Conservation (phyloP, 2,329 filamentous ascomycete species). For the Calonectria multiphialidica region DNA sequence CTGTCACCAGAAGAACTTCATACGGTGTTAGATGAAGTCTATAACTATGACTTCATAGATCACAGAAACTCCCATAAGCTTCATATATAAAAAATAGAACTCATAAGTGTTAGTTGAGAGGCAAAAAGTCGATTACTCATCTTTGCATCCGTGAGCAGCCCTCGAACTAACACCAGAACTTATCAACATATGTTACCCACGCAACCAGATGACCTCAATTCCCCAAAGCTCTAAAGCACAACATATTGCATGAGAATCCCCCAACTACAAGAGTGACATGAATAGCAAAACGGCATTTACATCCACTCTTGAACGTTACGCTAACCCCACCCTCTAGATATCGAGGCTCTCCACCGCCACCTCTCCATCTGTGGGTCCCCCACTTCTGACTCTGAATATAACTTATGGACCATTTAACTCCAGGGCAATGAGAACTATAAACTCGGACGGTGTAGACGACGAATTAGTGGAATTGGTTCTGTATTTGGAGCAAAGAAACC, state of each 20-base stretch:
- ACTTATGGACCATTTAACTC: background rate
- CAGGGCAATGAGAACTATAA: background rate
- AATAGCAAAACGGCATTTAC: background rate
- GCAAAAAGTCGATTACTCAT: background rate
- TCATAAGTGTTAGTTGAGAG: background rate
- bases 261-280: background rate
- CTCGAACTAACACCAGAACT: too few relatives aligned
- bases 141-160: background rate
- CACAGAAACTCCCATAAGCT: too few relatives aligned
- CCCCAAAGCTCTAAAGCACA: background rate
- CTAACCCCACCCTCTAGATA: constrained; percentile 9
- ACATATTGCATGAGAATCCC: background rate
- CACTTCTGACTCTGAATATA: background rate
- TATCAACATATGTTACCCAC: background rate
- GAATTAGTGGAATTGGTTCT: background rate
- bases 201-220: too few relatives aligned
- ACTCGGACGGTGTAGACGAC: background rate
- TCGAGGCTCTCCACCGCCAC: constrained; percentile 2
- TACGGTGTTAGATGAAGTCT: too few relatives aligned
- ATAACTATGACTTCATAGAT: too few relatives aligned
- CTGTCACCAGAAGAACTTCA: background rate
- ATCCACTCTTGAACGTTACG: constrained; percentile 1
- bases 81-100: background rate
- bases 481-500: background rate
- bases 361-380: background rate